A percentile compares a stretch with the other conserved stretches of the same genome.
phyloP scores from a whole-genome alignment of 1,139 yeast species.

The Yamadazyma dushanensis region DNA sequence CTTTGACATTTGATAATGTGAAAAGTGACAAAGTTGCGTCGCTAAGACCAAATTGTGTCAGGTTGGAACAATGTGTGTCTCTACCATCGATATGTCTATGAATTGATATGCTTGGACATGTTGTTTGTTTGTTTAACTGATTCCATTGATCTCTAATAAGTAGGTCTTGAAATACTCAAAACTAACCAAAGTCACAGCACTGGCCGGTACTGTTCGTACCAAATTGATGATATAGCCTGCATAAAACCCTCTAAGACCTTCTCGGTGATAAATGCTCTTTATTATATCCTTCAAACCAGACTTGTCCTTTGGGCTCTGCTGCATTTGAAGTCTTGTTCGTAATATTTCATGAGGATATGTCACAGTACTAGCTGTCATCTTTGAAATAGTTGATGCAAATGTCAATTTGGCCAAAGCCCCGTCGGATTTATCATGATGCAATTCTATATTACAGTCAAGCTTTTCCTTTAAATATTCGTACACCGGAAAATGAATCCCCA shows the following conservation, averaged over 20 bases:
- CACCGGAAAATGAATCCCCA: slow-evolving; percentile 96
- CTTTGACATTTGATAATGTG: too few relatives aligned
- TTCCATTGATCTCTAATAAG: slow-evolving; percentile 45
- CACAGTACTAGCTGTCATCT: slow-evolving; percentile 83
- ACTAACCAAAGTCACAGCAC: slow-evolving; percentile 91
- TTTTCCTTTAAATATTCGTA: slow-evolving; percentile 73
- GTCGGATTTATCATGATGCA: slow-evolving; percentile 10
- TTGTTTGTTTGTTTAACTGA: too few relatives aligned
- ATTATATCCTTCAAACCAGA: slow-evolving; percentile 24
- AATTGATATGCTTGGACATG: too few relatives aligned
- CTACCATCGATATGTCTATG: too few relatives aligned
- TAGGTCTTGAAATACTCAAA: slow-evolving; percentile 81
- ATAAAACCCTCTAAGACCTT: slow-evolving; percentile 82
- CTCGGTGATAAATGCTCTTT: slow-evolving; percentile 57
- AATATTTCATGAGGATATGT: slow-evolving; percentile 97
- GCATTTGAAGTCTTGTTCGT: slow-evolving; percentile 85
- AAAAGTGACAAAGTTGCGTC: too few relatives aligned
- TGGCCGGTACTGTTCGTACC: slow-evolving; percentile 90
- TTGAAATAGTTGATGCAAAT: slow-evolving; percentile 76
- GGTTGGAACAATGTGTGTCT: too few relatives aligned
- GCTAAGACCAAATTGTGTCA: too few relatives aligned
- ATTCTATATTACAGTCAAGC: slow-evolving; percentile 33
- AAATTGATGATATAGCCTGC: slow-evolving; percentile 87
- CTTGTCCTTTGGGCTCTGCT: slow-evolving; percentile 16
- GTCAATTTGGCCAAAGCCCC: slow-evolving; percentile 49